These are phyloP conservation scores for Colletotrichum coccodes DNA, from an alignment of 2,329 filamentous ascomycete species.

Conservation along the genomic window DNA sequence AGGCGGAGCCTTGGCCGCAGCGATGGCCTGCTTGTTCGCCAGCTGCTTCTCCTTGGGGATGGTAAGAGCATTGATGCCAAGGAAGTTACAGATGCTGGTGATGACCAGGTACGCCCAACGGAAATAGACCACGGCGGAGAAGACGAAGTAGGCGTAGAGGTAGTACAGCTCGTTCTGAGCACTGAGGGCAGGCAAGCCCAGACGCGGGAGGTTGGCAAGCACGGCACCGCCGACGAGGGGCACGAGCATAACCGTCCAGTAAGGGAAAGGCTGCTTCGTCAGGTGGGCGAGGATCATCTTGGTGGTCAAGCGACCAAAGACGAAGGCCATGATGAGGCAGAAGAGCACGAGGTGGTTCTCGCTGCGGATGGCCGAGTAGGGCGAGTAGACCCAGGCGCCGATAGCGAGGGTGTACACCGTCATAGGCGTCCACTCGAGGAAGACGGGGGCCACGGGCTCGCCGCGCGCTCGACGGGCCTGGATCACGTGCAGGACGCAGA, in stretches of 20 bases:
- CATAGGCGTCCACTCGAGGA: conserved; percentile 96
- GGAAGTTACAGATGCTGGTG: conserved; percentile 87
- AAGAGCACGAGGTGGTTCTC: conserved; percentile 93
- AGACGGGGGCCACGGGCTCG: conserved; percentile 82
- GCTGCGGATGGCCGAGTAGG: conserved; percentile 81
- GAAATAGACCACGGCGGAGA: conserved; percentile 87
- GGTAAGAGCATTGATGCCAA: conserved; percentile 95
- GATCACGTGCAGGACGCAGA: conserved; percentile 88
- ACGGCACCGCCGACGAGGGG: conserved; percentile 88
- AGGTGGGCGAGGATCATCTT: conserved; percentile 99
- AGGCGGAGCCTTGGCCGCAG: conserved; percentile 42
- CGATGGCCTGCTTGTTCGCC: conserved; percentile 59
- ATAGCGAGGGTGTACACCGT: conserved; percentile 80
- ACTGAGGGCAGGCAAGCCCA: conserved; percentile 77
- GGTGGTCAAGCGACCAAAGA: conserved; percentile 97
- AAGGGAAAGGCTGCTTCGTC: conserved; percentile 92
- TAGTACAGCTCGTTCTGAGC: conserved; percentile 80
- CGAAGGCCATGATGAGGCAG: conserved; percentile 94
- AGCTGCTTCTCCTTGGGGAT: conserved; percentile 74
- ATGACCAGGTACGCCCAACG: conserved; percentile 94
- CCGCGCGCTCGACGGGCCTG: conserved; percentile 77
- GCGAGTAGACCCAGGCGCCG: conserved; percentile 88
- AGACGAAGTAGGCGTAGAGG: conserved; percentile 84
- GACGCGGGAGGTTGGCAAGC: conserved; percentile 81
- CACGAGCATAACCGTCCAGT: conserved; percentile 91